Evolutionary conservation across 2,329 filamentous ascomycete genomes (phyloP).

Genomic region (Scedosporium boydii): DNA sequence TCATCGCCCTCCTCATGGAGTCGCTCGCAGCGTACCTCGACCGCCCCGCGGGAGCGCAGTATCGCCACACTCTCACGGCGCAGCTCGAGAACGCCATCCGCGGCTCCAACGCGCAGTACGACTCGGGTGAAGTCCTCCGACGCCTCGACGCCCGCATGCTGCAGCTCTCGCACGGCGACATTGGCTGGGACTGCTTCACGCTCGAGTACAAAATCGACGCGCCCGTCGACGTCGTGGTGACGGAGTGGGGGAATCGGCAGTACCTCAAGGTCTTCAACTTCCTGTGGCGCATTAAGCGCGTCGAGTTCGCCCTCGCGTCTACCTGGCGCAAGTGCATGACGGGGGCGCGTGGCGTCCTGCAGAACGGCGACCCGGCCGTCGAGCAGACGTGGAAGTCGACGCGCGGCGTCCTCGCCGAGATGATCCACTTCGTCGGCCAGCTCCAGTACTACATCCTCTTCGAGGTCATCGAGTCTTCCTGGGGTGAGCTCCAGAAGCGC

Average conservation of each 20-base stretch:
- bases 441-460: constrained; percentile 98
- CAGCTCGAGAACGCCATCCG: constrained; percentile 96
- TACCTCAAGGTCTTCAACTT: constrained; percentile 99
- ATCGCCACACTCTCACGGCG: constrained; percentile 92
- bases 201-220: constrained; percentile 97
- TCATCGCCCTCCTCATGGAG: constrained; percentile 95
- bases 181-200: constrained; percentile 98
- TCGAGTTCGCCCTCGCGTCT: constrained; percentile 84
- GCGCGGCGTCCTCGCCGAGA: constrained; percentile 82
- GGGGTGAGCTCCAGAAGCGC: constrained; percentile 78
- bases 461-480: constrained; percentile 94
- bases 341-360: constrained; percentile 81
- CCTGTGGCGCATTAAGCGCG: constrained; percentile 93
- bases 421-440: constrained; percentile 97
- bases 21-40: constrained; percentile 88
- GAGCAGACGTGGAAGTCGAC: constrained; percentile 82
- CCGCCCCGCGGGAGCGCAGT: constrained; percentile 90
- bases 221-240: constrained; percentile 93
- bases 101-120: constrained; percentile 93
- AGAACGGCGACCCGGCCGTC: constrained; percentile 59
- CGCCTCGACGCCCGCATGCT: constrained; percentile 96
- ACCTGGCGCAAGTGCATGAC: constrained; percentile 97
- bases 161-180: constrained; percentile 90
- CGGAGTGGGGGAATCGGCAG: constrained; percentile 87
- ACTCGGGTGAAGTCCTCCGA: constrained; percentile 81